A percentile compares a stretch with the other conserved stretches of the same genome.
Evolutionary conservation across 2,329 filamentous ascomycete genomes (phyloP).

Genomic region (Epichloe elymi): DNA sequence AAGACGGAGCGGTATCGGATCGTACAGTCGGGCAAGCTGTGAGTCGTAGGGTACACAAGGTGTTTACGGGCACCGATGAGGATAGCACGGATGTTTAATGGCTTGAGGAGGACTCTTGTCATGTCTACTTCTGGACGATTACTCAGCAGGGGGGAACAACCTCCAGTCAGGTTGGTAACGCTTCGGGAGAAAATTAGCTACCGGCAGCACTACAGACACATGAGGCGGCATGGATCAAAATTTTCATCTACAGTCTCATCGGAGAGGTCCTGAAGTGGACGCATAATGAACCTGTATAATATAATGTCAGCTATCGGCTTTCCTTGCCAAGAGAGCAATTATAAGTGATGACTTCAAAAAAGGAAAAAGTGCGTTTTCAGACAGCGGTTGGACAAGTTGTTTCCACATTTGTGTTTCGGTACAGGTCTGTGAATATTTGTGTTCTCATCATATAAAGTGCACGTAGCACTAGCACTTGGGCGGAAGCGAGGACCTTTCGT

Average conservation of each 20-base stretch:
- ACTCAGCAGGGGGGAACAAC: not conserved
- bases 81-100: conserved; percentile 39
- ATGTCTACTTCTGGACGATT: not conserved
- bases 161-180: too few species aligned
- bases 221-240: not conserved
- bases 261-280: not conserved
- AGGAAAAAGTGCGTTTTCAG: conserved; percentile 33
- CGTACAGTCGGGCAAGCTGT: conserved; percentile 42
- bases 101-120: too few species aligned
- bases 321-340: not conserved
- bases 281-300: not conserved
- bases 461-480: conserved; percentile 3
- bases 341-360: not conserved
- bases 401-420: conserved; percentile 62
- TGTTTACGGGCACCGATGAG: conserved; percentile 46
- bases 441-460: conserved; percentile 49
- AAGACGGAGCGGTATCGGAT: conserved; percentile 42
- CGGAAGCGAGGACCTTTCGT: not conserved
- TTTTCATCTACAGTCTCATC: not conserved
- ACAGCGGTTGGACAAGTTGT: conserved; percentile 70
- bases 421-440: conserved; percentile 70
- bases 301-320: conserved; percentile 1
- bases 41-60: conserved; percentile 44
- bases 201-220: not conserved
- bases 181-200: not conserved